phyloP scores from a whole-genome alignment of 306 rosid genomes.

The Morella rubra region DNA sequence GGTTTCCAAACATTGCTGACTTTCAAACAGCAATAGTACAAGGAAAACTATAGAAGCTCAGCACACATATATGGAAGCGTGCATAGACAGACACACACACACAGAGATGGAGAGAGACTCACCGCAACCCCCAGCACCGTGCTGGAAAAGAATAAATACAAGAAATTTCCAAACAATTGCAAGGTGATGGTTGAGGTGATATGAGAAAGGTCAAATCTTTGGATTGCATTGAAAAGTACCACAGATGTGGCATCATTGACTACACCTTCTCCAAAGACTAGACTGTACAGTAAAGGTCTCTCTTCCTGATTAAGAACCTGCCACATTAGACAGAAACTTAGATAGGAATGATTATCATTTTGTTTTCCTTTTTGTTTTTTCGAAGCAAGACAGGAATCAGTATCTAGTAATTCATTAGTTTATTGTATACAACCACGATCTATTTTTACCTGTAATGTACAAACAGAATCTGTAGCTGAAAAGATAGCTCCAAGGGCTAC shows the following conservation, averaged over 20 bases:
- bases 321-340: conserved; percentile 30
- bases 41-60: neutral
- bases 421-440: neutral
- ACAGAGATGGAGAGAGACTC: conserved; percentile 34
- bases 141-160: conserved; percentile 50
- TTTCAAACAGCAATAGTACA: neutral
- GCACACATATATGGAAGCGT: neutral
- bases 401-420: no score
- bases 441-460: conserved; percentile 58
- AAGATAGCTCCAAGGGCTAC: conserved; percentile 73
- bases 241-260: conserved; percentile 75
- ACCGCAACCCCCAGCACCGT: conserved; percentile 57
- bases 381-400: no score
- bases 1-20: neutral
- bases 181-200: conserved; percentile 39
- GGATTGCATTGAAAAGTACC: conserved; percentile 66
- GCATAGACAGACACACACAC: neutral
- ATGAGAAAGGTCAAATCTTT: conserved; percentile 54
- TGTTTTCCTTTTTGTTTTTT: neutral
- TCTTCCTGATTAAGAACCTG: conserved; percentile 77
- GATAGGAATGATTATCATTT: neutral
- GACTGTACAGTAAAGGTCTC: conserved; percentile 65
- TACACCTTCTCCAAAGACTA: conserved; percentile 75
- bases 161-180: conserved; percentile 38
- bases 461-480: conserved; percentile 68